These are phyloP conservation scores for Dictyostelium firmibasis DNA, from an alignment of 78 protist genomes.

Conservation along the genomic window DNA sequence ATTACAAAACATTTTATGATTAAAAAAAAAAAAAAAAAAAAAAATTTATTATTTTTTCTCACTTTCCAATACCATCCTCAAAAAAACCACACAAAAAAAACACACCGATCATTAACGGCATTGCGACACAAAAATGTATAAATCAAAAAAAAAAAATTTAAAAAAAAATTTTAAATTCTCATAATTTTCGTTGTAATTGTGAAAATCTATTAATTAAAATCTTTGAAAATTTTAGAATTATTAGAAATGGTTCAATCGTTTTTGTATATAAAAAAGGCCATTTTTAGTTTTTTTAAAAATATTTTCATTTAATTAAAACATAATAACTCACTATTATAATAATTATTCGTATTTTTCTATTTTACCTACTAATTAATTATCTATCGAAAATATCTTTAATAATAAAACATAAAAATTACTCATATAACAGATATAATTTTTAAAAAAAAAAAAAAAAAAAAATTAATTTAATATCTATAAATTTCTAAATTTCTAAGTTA, in stretches of 20 bases:
- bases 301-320: neutral
- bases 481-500: no score
- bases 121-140: neutral
- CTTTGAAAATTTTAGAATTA: neutral
- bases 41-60: neutral
- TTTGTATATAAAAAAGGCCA: neutral
- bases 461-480: no score
- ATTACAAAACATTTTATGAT: neutral
- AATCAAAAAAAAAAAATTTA: no score
- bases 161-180: neutral
- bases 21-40: no score
- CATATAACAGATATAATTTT: neutral
- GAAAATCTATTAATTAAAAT: neutral
- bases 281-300: neutral
- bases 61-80: neutral
- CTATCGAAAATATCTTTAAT: no score
- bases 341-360: neutral
- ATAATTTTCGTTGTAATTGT: neutral
- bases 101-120: neutral
- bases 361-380: neutral
- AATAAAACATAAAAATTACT: no score
- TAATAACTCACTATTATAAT: neutral
- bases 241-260: neutral
- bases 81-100: neutral
- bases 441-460: neutral